A percentile compares a stretch with the other conserved stretches of the same genome.
These are phyloP conservation scores for Scenedesmus sp. DNA, from an alignment of 163 green algal species.

Conservation along the genomic window DNA sequence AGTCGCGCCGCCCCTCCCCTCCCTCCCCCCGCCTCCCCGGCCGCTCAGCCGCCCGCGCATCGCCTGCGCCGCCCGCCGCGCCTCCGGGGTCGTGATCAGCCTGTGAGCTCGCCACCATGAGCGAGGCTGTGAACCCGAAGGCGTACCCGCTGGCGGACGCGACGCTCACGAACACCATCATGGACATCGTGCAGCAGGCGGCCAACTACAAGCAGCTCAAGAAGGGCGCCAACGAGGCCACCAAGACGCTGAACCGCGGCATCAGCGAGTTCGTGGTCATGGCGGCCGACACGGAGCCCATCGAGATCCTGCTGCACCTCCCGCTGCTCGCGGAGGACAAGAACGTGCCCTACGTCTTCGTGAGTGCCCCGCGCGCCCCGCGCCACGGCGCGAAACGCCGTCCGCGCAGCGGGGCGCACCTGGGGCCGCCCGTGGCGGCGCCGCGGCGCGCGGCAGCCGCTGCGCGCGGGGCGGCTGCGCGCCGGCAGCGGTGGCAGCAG, in stretches of 20 bases:
- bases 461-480: no score
- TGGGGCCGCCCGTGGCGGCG: no score
- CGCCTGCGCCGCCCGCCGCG: background rate
- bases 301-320: slow-evolving; percentile 99
- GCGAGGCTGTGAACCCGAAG: slow-evolving; percentile 97
- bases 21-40: no score
- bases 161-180: slow-evolving; percentile 97
- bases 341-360: slow-evolving; percentile 69
- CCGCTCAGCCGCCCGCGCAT: no score
- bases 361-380: background rate
- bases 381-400: slow-evolving; percentile 74
- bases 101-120: slow-evolving; percentile 58
- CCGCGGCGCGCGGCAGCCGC: no score
- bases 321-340: slow-evolving; percentile 99
- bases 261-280: slow-evolving; percentile 99
- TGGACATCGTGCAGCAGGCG: slow-evolving; percentile 99
- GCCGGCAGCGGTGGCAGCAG: no score
- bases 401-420: no score
- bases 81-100: slow-evolving; percentile 61
- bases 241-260: slow-evolving; percentile 95
- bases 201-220: slow-evolving; percentile 99
- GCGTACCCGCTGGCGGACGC: slow-evolving; percentile 89
- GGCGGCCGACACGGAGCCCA: slow-evolving; percentile 98
- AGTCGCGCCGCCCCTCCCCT: no score
- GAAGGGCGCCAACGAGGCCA: slow-evolving; percentile 99